These are phyloP conservation scores for Podila verticillata DNA, from an alignment of 192 early-diverging fungal species.

Conservation along the genomic window DNA sequence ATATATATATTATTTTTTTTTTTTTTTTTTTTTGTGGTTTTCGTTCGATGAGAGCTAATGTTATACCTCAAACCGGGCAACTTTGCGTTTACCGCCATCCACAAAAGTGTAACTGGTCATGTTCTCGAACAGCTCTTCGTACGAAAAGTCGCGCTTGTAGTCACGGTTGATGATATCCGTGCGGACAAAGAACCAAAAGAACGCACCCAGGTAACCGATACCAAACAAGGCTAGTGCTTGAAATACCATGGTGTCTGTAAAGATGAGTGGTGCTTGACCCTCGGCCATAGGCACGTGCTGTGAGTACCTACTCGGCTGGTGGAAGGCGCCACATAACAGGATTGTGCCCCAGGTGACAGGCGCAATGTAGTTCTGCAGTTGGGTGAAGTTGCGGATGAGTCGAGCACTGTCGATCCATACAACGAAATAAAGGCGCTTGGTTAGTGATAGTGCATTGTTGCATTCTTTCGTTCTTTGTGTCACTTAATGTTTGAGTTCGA, in stretches of 20 bases:
- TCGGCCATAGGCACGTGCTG: conserved; percentile 10
- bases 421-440: neutral
- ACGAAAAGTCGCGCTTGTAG: conserved; percentile 3
- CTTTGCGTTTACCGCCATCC: conserved; percentile 4
- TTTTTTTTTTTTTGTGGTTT: neutral
- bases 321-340: neutral
- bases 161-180: neutral
- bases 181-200: conserved; percentile 4
- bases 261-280: conserved; percentile 11
- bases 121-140: conserved; percentile 4
- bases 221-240: neutral
- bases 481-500: neutral
- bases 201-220: neutral
- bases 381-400: conserved; percentile 1
- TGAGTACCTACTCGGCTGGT: conserved; percentile 4
- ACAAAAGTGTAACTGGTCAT: conserved; percentile 7
- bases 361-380: conserved; percentile 13
- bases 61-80: conserved; percentile 5
- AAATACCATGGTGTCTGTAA: conserved; percentile 1
- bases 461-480: neutral
- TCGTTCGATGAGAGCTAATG: neutral
- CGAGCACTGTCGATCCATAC: neutral
- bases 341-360: conserved; percentile 11
- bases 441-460: neutral
- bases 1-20: neutral